Evolutionary conservation across 31 red algal species (phyloP).

Genomic region (Asparagopsis taxiformis): DNA sequence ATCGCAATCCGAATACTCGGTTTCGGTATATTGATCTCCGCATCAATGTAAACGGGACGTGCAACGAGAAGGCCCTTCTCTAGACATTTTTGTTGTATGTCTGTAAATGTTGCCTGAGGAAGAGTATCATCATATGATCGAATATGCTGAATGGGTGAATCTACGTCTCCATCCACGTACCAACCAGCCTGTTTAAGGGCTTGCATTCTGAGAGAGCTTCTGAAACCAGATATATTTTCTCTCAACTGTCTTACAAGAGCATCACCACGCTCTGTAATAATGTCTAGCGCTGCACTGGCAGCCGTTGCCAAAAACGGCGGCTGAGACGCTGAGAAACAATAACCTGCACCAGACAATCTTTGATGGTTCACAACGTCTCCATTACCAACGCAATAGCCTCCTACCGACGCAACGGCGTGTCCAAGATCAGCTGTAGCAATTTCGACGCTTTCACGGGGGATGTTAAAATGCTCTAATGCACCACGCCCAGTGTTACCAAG

Average conservation of each 20-base stretch:
- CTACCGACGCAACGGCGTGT: conserved; percentile 84
- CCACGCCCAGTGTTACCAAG: conserved; percentile 79
- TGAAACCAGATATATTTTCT: conserved; percentile 40
- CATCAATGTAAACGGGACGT: conserved; percentile 35
- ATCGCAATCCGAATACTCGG: conserved; percentile 27
- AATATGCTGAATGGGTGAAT: conserved; percentile 63
- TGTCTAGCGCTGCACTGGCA: conserved; percentile 41
- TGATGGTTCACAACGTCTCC: conserved; percentile 87
- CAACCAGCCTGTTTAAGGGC: conserved; percentile 35
- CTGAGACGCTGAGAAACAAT: conserved; percentile 97
- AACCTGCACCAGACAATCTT: conserved; percentile 92
- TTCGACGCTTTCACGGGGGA: conserved; percentile 66
- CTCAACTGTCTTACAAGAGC: conserved; percentile 40
- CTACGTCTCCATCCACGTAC: conserved; percentile 56
- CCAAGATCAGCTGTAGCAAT: conserved; percentile 82
- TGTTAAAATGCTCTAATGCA: conserved; percentile 63
- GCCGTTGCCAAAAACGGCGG: conserved; percentile 95
- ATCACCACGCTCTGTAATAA: conserved; percentile 50
- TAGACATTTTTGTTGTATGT: conserved; percentile 53
- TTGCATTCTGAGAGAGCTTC: conserved; percentile 7
- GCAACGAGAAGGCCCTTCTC: conserved; percentile 59
- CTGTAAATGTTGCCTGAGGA: conserved; percentile 19
- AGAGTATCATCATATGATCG: conserved; percentile 19
- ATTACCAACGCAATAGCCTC: conserved; percentile 85
- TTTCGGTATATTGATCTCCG: conserved; percentile 15